Base-by-base conservation (phyloP, 495 filamentous ascomycete genomes). In the Lindgomyces ingoldianus region DNA sequence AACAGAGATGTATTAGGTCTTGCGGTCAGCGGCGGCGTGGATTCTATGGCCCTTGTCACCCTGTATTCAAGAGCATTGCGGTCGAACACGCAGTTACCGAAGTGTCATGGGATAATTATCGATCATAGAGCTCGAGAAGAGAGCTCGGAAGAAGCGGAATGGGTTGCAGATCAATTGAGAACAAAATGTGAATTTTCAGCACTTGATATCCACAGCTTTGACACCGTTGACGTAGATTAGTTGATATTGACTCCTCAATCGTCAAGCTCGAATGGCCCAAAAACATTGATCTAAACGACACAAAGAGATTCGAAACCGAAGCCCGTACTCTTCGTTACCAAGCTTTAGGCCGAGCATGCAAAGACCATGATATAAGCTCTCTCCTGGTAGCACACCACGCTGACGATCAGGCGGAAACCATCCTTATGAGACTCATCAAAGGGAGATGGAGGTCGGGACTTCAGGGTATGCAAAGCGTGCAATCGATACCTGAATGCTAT, bases 1-100 rank as follows among this genome's bases (percentile, higher is more conserved):
- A 8, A 14, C 16, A 1, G 27, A 56, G 11, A 30, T 33, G 49
- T 24, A 60, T 29, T 66, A 95, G 93, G 84, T 58, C 77, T 97
- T 26, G 93, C 93, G 11, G 77, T 98, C 48, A 97, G 93, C 73
- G 94, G 94, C 6, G 94, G 94, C 16, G 89, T 94, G 14, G 94
- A 98, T 70, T 98, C 94, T 3, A 98, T 96, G 92, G 93, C 93
- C 21, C 78, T 98, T 39, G 91, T 91, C 44, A 82, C 77, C 59
- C 81, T 98, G n/a, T 91, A 86, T 64, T 73, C 55, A 41, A 67
- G 61, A 30, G 39, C 58, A 22, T 50, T 76, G 64, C 0, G 36
- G 57, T 6, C 18, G 44, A 42, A 57, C 12, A 33, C 42, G 10
- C 16, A 1, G 14, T 42, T 65, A 11, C 66, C 60, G 14, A 4